These are phyloP conservation scores for Fusarium drepaniforme DNA, from an alignment of 2,329 filamentous ascomycete species.

Conservation along the genomic window DNA sequence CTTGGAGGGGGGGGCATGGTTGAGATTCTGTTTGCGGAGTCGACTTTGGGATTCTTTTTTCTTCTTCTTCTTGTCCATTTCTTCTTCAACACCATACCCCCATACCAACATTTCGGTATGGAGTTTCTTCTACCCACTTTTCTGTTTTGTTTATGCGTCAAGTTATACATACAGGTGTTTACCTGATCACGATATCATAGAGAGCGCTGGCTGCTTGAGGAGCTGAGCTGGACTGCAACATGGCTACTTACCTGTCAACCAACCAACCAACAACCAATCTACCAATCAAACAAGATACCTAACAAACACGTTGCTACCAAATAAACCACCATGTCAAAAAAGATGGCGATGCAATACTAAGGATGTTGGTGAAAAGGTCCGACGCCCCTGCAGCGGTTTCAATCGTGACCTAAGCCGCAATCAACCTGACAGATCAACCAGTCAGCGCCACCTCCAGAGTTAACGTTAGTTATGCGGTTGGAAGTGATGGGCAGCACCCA, in stretches of 20 bases:
- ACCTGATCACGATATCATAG: conserved; percentile 4
- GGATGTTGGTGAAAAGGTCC: background rate
- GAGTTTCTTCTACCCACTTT: conserved; percentile 7
- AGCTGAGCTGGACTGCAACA: conserved; percentile 3
- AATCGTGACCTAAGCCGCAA: background rate
- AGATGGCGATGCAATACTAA: background rate
- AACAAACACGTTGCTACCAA: conserved; percentile 4
- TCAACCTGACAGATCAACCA: conserved; percentile 5
- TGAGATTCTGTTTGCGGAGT: conserved; percentile 16
- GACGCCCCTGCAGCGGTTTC: background rate
- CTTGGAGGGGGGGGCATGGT: conserved; percentile 24
- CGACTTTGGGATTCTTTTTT: conserved; percentile 11
- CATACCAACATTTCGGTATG: conserved; percentile 20
- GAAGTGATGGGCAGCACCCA: background rate
- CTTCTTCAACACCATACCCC: conserved; percentile 29
- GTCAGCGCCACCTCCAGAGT: conserved; percentile 6
- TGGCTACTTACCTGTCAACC: background rate
- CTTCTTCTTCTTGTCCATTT: conserved; percentile 13
- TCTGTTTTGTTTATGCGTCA: conserved; percentile 1
- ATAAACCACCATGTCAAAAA: conserved; percentile 3
- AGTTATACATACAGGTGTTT: conserved; percentile 14
- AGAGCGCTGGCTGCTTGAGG: conserved; percentile 5
- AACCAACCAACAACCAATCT: background rate
- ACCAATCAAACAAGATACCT: background rate
- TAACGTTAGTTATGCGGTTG: background rate